phyloP scores from a whole-genome alignment of 1,284 basidiomycete genomes.

The Trichosporon sp. region DNA sequence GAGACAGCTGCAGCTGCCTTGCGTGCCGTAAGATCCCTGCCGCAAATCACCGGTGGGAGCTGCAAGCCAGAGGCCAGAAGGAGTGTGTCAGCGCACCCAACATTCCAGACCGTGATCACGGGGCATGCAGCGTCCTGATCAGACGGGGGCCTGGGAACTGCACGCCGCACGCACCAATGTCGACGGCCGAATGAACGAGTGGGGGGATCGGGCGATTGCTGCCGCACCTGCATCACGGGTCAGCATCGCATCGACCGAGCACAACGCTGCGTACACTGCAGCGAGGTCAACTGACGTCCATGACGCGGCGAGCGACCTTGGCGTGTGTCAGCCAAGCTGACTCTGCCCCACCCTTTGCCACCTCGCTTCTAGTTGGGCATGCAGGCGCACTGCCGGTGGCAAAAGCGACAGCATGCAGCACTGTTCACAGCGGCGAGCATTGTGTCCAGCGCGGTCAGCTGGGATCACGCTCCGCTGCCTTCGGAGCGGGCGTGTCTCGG shows the following conservation, averaged over 20 bases:
- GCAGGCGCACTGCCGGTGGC: neutral
- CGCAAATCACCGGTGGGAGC: neutral
- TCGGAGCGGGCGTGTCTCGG: too few relatives aligned
- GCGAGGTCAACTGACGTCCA: neutral
- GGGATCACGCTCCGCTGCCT: neutral
- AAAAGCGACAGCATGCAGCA: neutral
- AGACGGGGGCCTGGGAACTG: too few relatives aligned
- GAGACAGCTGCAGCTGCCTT: neutral
- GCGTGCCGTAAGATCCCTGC: neutral
- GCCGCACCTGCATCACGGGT: neutral
- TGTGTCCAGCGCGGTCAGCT: neutral
- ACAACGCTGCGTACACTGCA: neutral
- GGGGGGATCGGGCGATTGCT: neutral
- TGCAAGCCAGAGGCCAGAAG: neutral
- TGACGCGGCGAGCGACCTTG: too few relatives aligned
- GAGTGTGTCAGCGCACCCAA: neutral
- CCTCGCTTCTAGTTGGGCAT: neutral
- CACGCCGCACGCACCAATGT: neutral
- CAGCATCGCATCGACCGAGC: neutral
- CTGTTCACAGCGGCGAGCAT: too few relatives aligned
- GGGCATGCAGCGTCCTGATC: neutral
- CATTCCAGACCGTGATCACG: neutral
- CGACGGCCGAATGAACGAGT: neutral
- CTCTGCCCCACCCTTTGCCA: neutral
- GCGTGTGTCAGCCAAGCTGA: neutral